Evolutionary conservation across 2,329 filamentous ascomycete species (phyloP), one percentile per base, ranked within the genome.

Genomic region (Penicillium polonicum): DNA sequence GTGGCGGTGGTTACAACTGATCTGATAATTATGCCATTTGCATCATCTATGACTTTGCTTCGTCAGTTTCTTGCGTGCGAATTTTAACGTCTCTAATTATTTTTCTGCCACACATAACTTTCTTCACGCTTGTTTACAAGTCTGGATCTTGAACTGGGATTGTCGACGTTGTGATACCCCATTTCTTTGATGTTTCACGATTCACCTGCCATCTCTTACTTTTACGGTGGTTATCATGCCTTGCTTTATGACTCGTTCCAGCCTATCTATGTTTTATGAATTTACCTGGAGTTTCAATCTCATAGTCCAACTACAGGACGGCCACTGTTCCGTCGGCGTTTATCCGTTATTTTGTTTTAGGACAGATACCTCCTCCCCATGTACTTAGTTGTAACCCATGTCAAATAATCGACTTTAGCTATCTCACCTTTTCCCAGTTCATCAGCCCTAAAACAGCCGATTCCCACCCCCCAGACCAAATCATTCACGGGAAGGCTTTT

Each of bases 301-400:
- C 38, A 51, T 33, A 19, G 43, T 33, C 25, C 15, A 27, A 52
- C 48, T 52, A 51, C 36, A 27, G 55, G 27, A 49, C 39, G 44
- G 48, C 48, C 48, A 48, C 46, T 39, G 61, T 48, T 59, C 39
- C 46, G 39, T 58, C 52, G 60, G 57, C 57, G 57, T 65, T 48
- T 62, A 17, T 29, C 29, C 17, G 29, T 59, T 55, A 55, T 55
- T 59, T 56, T 56, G 27, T 45, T 58, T 53, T 42, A 46, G 57
- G 65, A 65, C 68, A 72, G 70, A 72, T 73, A 72, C 70, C 71
- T 73, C 68, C 67, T 63, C 65, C 57, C 60, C 56, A 64, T 72
- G 67, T 73, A 72, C 54, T 62, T 69, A 69, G 62, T 55, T 63
- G 61, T 66, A 64, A 63, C 62, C 55, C 51, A 60, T 65, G 57